Conservation (phyloP, 768 basidiomycete genomes). For the Artomyces pyxidatus region DNA sequence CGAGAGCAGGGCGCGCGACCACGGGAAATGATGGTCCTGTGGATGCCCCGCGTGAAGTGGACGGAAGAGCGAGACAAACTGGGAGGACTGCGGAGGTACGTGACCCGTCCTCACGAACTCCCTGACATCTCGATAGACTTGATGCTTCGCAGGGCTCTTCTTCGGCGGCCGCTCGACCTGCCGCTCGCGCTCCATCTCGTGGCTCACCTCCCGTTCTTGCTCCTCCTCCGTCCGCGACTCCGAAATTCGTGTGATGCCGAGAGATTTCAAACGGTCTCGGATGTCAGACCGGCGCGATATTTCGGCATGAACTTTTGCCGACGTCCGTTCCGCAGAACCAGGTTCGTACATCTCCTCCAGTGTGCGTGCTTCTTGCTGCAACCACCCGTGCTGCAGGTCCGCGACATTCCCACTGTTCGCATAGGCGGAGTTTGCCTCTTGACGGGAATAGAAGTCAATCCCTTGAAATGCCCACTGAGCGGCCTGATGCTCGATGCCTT, state of each 20-base stretch:
- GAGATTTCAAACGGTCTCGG: conserved; percentile 1
- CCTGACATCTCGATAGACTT: neutral
- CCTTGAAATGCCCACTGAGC: conserved; percentile 10
- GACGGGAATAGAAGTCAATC: conserved; percentile 2
- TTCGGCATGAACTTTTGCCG: neutral
- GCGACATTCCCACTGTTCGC: neutral
- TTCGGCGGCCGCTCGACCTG: conserved; percentile 5
- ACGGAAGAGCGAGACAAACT: neutral
- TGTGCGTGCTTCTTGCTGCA: conserved; percentile 5
- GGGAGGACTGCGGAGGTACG: neutral
- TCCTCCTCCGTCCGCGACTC: conserved; percentile 8
- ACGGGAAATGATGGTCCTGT: neutral
- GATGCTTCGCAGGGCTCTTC: neutral
- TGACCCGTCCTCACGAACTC: conserved; percentile 5
- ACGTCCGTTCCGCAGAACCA: neutral
- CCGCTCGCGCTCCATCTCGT: conserved; percentile 9
- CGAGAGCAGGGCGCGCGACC: conserved; percentile 6
- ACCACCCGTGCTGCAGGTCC: conserved; percentile 1
- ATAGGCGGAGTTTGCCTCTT: neutral
- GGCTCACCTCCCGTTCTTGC: conserved; percentile 12
- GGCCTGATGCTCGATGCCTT: conserved; percentile 7
- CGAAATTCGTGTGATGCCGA: neutral
- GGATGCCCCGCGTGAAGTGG: neutral
- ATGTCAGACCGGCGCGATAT: neutral
- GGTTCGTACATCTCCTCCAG: conserved; percentile 10